These are phyloP conservation scores for Phytopythium kandeliae DNA, from an alignment of 352 stramenopile species.

Conservation along the genomic window DNA sequence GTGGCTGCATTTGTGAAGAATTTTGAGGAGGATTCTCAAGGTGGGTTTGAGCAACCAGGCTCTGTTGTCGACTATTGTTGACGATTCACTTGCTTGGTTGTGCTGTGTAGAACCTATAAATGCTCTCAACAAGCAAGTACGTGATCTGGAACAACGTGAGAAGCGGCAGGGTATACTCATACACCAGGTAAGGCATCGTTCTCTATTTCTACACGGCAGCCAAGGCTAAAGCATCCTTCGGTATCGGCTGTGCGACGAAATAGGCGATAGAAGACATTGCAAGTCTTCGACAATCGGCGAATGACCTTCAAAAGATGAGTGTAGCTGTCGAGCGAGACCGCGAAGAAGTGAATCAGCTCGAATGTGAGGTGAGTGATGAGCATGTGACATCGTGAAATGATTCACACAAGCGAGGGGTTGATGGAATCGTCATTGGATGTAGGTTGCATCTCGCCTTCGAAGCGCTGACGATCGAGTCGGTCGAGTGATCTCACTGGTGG, in stretches of 20 bases:
- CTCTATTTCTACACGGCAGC: no score
- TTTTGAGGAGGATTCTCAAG: slow-evolving; percentile 34
- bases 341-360: slow-evolving; percentile 10
- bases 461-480: slow-evolving; percentile 31
- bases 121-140: slow-evolving; percentile 26
- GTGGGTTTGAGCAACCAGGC: slow-evolving; percentile 11
- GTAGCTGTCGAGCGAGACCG: slow-evolving; percentile 20
- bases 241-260: neutral
- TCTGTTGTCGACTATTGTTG: no score
- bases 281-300: slow-evolving; percentile 16
- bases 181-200: slow-evolving; percentile 24
- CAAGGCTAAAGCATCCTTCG: neutral
- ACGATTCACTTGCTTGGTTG: no score
- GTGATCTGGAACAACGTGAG: slow-evolving; percentile 32
- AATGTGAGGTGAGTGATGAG: slow-evolving; percentile 13
- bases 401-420: neutral
- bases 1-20: slow-evolving; percentile 44
- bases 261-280: slow-evolving; percentile 21
- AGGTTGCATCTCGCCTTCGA: slow-evolving; percentile 24
- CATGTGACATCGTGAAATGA: neutral
- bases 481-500: slow-evolving; percentile 27
- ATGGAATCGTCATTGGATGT: neutral
- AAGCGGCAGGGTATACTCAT: slow-evolving; percentile 39
- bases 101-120: slow-evolving; percentile 33
- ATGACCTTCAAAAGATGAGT: slow-evolving; percentile 31